Conservation (phyloP, 163 green algal genomes). For the Scenedesmus sp. region DNA sequence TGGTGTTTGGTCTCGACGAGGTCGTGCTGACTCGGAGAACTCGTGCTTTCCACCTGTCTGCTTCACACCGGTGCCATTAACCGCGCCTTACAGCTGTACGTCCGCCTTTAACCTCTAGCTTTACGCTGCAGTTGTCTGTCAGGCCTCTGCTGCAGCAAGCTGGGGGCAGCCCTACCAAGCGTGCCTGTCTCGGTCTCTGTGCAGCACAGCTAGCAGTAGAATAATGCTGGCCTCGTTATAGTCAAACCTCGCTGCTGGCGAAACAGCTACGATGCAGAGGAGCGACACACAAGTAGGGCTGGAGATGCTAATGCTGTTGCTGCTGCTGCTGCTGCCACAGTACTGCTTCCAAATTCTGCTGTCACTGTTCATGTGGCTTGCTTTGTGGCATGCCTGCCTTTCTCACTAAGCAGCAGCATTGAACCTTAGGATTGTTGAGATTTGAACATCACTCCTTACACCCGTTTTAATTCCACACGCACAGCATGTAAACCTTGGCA, state of each 20-base stretch:
- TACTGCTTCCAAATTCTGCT: too few relatives aligned
- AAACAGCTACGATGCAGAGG: background rate
- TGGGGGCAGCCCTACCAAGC: background rate
- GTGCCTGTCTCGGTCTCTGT: background rate
- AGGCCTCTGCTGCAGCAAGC: background rate
- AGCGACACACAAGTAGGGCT: background rate
- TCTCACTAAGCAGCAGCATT: too few relatives aligned
- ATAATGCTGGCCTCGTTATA: too few relatives aligned
- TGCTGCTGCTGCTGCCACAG: background rate
- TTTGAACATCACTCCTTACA: too few relatives aligned
- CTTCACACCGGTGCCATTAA: background rate
- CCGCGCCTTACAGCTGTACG: too few relatives aligned
- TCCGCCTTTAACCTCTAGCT: too few relatives aligned
- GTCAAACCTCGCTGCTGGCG: background rate
- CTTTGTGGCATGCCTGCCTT: too few relatives aligned
- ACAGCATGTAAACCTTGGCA: too few relatives aligned
- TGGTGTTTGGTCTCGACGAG: background rate
- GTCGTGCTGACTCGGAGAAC: background rate
- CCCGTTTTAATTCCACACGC: too few relatives aligned
- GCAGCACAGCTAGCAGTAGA: background rate
- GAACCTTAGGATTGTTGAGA: too few relatives aligned
- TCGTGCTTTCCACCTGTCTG: background rate
- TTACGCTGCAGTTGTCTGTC: background rate
- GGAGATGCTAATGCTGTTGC: background rate
- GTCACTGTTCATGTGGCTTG: too few relatives aligned